Evolutionary conservation across 2,329 filamentous ascomycete genomes (phyloP).

Genomic region (Fusarium chlamydosporum): DNA sequence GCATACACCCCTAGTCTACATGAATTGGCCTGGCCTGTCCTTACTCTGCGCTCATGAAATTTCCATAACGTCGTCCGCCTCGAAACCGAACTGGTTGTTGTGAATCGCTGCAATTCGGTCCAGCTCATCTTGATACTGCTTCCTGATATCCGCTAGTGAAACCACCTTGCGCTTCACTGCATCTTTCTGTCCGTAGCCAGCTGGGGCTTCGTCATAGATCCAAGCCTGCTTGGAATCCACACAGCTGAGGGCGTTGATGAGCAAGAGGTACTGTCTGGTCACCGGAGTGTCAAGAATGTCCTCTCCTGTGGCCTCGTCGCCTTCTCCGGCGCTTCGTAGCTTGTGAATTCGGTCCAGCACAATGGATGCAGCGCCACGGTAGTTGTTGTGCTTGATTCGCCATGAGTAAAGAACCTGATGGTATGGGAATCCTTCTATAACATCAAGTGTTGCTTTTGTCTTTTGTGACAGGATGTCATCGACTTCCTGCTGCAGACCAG

Average conservation of each 20-base stretch:
- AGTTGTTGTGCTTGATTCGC: constrained; percentile 86
- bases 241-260: constrained; percentile 93
- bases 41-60: constrained; percentile 56
- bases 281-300: constrained; percentile 74
- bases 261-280: constrained; percentile 83
- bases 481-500: constrained; percentile 81
- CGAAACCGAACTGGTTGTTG: constrained; percentile 88
- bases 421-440: constrained; percentile 79
- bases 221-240: constrained; percentile 86
- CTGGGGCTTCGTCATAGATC: constrained; percentile 67
- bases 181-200: constrained; percentile 44
- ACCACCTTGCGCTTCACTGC: constrained; percentile 78
- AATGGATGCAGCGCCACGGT: constrained; percentile 80
- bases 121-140: constrained; percentile 90
- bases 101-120: constrained; percentile 90
- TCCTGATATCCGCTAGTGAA: constrained; percentile 86
- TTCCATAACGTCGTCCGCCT: constrained; percentile 68
- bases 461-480: constrained; percentile 82
- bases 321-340: constrained; percentile 70
- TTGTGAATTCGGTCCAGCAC: constrained; percentile 75
- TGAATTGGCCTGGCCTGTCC: constrained; percentile 21
- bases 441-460: constrained; percentile 77
- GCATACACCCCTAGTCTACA: constrained; percentile 50
- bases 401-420: constrained; percentile 93
- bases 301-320: constrained; percentile 67